Conservation (phyloP, 2,329 filamentous ascomycete species). For the Colletotrichum cuscutae region DNA sequence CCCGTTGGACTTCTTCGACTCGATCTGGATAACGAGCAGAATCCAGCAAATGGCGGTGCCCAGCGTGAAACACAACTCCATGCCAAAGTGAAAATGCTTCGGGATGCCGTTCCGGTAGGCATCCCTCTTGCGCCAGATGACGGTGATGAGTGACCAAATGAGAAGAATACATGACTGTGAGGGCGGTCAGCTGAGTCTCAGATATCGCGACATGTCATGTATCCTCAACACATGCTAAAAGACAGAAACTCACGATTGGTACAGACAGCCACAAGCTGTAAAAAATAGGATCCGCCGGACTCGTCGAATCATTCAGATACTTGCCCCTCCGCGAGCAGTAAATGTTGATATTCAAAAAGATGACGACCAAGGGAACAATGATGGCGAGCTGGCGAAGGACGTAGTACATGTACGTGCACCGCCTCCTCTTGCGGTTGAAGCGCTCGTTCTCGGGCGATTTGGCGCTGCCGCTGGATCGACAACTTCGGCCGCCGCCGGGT, state of each 20-base stretch:
- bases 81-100: slow-evolving; percentile 35
- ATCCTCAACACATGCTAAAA: not conserved
- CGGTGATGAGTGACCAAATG: slow-evolving; percentile 27
- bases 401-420: slow-evolving; percentile 48
- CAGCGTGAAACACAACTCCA: slow-evolving; percentile 35
- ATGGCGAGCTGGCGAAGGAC: slow-evolving; percentile 55
- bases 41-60: slow-evolving; percentile 34
- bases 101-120: slow-evolving; percentile 23
- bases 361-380: slow-evolving; percentile 30
- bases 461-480: not conserved
- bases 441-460: slow-evolving; percentile 26
- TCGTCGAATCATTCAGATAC: slow-evolving; percentile 34
- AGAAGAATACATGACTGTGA: slow-evolving; percentile 22
- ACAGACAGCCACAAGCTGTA: slow-evolving; percentile 33
- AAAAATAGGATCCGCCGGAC: slow-evolving; percentile 31
- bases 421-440: slow-evolving; percentile 37
- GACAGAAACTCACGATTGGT: slow-evolving; percentile 22
- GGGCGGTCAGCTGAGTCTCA: not conserved
- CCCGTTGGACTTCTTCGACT: slow-evolving; percentile 27
- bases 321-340: slow-evolving; percentile 34
- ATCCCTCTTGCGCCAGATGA: slow-evolving; percentile 26
- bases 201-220: not conserved
- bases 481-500: not conserved
- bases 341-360: slow-evolving; percentile 36
- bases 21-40: slow-evolving; percentile 35